phyloP scores from a whole-genome alignment of 2,329 filamentous ascomycete genomes.

The Aspergillus pseudoterreus region DNA sequence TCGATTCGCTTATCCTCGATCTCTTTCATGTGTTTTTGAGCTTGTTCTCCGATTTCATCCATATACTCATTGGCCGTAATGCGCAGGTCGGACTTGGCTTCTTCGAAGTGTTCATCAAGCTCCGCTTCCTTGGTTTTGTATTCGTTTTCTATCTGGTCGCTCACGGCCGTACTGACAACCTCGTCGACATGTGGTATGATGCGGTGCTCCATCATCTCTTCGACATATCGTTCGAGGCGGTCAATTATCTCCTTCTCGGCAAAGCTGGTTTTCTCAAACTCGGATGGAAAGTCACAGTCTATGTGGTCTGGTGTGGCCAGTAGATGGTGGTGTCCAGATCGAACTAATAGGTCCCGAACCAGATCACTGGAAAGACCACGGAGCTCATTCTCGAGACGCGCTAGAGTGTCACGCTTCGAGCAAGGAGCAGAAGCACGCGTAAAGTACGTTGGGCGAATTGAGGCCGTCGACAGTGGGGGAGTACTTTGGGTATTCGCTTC shows the following conservation, averaged over 20 bases:
- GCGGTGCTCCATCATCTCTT: constrained; percentile 8
- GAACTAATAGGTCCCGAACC: constrained; percentile 14
- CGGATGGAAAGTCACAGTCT: constrained; percentile 8
- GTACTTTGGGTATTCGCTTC: constrained; percentile 18
- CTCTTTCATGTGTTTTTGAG: constrained; percentile 10
- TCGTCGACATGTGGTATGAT: constrained; percentile 12
- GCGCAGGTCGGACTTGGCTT: constrained; percentile 13
- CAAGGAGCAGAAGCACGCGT: constrained; percentile 9
- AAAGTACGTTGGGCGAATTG: constrained; percentile 16
- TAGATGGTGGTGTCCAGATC: constrained; percentile 14
- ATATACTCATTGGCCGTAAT: constrained; percentile 14
- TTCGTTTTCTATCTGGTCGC: constrained; percentile 11
- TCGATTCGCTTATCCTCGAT: constrained; percentile 11
- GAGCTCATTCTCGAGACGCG: constrained; percentile 13
- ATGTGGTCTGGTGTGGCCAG: constrained; percentile 12
- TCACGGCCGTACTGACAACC: constrained; percentile 12
- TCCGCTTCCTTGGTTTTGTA: constrained; percentile 7
- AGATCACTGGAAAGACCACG: constrained; percentile 14
- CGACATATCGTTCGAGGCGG: constrained; percentile 12
- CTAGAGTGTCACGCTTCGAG: constrained; percentile 9
- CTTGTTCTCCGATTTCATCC: constrained; percentile 10
- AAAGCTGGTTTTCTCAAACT: constrained; percentile 7
- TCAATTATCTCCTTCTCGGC: constrained; percentile 9
- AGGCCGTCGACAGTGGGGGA: constrained; percentile 10
- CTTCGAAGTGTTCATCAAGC: constrained; percentile 15